Conservation (phyloP, 2,329 filamentous ascomycete species). For the Aureobasidium sp. region DNA sequence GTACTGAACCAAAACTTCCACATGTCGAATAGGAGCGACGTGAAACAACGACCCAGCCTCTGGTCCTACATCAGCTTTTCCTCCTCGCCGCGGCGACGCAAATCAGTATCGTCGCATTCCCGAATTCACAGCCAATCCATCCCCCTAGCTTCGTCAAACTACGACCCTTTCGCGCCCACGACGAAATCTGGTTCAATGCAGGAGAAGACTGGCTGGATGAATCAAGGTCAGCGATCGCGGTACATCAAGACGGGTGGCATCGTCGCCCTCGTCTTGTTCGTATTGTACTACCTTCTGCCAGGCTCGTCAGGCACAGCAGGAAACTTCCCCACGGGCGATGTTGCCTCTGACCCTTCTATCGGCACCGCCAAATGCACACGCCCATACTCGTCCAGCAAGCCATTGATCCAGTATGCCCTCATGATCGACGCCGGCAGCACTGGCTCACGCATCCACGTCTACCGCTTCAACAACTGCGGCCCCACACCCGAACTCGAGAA, state of each 20-base stretch:
- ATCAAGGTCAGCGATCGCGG: constrained; percentile 54
- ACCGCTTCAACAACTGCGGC: constrained; percentile 98
- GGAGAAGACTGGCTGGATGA: constrained; percentile 48
- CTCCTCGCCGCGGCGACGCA: constrained; percentile 42
- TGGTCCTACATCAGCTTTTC: constrained; percentile 48
- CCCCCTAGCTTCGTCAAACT: constrained; percentile 19
- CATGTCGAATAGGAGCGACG: constrained; percentile 50
- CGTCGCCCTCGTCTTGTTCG: constrained; percentile 50
- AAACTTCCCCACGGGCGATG: constrained; percentile 33
- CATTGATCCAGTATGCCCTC: constrained; percentile 91
- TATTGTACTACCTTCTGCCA: constrained; percentile 52
- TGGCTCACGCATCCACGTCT: constrained; percentile 95
- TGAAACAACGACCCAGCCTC: constrained; percentile 43
- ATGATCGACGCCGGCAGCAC: constrained; percentile 99
- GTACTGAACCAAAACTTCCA: background rate
- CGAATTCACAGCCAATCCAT: constrained; percentile 3
- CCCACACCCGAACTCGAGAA: constrained; percentile 87
- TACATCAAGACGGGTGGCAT: constrained; percentile 57
- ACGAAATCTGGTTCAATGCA: constrained; percentile 33
- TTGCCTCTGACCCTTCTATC: constrained; percentile 50
- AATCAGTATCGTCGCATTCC: constrained; percentile 39
- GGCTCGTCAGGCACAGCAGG: constrained; percentile 14
- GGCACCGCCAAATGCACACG: constrained; percentile 71
- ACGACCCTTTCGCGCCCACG: constrained; percentile 34
- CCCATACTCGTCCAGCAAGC: constrained; percentile 80